These are phyloP conservation scores for Tagetes erecta DNA, from an alignment of 129 eudicot species.

Conservation along the genomic window DNA sequence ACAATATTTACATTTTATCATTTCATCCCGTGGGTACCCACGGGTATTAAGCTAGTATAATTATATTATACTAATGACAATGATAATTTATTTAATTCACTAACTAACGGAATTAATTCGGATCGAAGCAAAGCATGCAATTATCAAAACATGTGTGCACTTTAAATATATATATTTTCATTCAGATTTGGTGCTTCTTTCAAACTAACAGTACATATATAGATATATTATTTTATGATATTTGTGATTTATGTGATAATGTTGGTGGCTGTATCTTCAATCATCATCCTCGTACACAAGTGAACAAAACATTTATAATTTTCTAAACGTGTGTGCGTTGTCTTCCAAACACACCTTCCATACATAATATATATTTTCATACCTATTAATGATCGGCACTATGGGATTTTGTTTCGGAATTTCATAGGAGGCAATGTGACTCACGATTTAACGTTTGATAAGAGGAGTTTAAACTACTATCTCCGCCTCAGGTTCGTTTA, in stretches of 20 bases:
- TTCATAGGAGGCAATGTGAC: no score
- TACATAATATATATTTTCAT: no score
- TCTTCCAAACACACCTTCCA: no score
- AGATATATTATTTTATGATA: not conserved
- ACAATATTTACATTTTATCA: no score
- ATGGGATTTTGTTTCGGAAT: no score
- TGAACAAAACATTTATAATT: not conserved
- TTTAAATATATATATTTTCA: constrained; percentile 14
- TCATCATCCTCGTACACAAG: constrained; percentile 33
- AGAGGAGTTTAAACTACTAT: no score
- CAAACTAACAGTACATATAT: not conserved
- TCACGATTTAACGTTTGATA: no score
- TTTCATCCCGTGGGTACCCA: no score
- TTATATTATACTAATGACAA: constrained; percentile 7
- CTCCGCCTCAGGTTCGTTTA: no score
- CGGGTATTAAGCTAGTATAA: no score
- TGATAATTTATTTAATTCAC: constrained; percentile 20
- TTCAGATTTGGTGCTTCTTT: constrained; percentile 20
- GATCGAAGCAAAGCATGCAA: constrained; percentile 33
- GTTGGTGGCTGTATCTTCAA: constrained; percentile 5
- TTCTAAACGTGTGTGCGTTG: no score
- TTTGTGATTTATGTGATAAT: not conserved
- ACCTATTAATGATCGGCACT: no score
- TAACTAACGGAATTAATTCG: constrained; percentile 15
- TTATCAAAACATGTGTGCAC: constrained; percentile 23